Conservation (phyloP, 2,329 filamentous ascomycete genomes). For the Cordyceps fumosorosea region DNA sequence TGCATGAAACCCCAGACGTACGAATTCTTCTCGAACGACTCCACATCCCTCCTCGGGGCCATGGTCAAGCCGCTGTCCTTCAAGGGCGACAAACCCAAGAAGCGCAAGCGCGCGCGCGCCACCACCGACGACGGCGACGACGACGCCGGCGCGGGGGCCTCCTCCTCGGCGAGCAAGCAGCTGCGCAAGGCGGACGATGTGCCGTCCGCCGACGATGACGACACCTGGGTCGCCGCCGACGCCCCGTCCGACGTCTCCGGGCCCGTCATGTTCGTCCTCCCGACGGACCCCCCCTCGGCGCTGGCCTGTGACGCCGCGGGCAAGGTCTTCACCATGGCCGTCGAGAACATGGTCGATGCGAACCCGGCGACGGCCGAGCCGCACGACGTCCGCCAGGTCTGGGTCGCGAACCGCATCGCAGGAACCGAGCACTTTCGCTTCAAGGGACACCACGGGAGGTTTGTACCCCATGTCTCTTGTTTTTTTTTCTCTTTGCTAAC, state of each 20-base stretch:
- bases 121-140: constrained; percentile 35
- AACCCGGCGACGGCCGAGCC: constrained; percentile 84
- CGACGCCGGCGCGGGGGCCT: constrained; percentile 35
- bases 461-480: constrained; percentile 3
- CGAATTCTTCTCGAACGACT: not conserved
- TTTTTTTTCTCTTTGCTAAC: constrained; percentile 13
- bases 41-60: constrained; percentile 15
- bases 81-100: constrained; percentile 94
- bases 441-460: constrained; percentile 86
- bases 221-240: constrained; percentile 89
- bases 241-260: constrained; percentile 66
- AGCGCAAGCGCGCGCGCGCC: constrained; percentile 76
- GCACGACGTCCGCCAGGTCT: constrained; percentile 92
- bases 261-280: constrained; percentile 75
- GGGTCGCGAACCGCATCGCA: constrained; percentile 77
- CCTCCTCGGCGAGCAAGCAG: constrained; percentile 19
- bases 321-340: constrained; percentile 70
- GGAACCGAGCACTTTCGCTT: constrained; percentile 79
- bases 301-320: constrained; percentile 82
- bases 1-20: not conserved
- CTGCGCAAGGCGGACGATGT: constrained; percentile 20
- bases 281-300: constrained; percentile 65
- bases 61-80: constrained; percentile 91
- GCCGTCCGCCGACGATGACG: constrained; percentile 49
- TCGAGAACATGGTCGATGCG: constrained; percentile 85